Percentiles rank a stretch among this genome's conserved stretches.
Conservation (phyloP, 306 rosid genomes). For the Bauhinia variegata region DNA sequence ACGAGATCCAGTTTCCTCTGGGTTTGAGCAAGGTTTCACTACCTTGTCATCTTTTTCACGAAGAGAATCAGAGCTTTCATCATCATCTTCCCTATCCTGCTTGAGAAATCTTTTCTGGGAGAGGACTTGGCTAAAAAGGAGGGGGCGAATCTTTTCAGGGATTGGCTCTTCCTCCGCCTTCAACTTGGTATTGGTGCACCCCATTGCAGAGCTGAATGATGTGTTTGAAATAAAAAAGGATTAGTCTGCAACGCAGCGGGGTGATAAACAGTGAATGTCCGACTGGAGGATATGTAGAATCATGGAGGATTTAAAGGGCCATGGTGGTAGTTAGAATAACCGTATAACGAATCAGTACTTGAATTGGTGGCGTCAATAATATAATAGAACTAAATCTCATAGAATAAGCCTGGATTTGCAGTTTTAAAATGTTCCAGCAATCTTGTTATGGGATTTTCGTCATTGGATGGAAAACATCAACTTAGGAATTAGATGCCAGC, state of each 20-base stretch:
- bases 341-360: constrained; percentile 12
- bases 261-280: no score
- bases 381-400: constrained; percentile 10
- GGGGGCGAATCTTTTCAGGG: constrained; percentile 43
- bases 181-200: constrained; percentile 58
- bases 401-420: neutral
- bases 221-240: no score
- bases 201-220: constrained; percentile 66
- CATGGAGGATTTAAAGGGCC: constrained; percentile 23
- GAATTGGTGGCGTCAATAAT: constrained; percentile 35
- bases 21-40: neutral
- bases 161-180: constrained; percentile 37
- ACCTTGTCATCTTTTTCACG: neutral
- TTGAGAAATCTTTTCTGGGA: constrained; percentile 58
- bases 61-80: constrained; percentile 25
- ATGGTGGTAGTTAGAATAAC: constrained; percentile 29
- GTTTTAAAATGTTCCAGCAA: neutral
- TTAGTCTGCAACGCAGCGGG: constrained; percentile 19
- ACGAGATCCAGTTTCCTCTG: constrained; percentile 10
- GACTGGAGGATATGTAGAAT: no score
- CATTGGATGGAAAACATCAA: constrained; percentile 21
- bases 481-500: constrained; percentile 1
- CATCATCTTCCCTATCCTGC: constrained; percentile 33
- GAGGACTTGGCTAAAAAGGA: no score
- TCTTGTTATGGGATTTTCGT: neutral